Evolutionary conservation across 306 rosid genomes (phyloP), one percentile per base, ranked within the genome.

Genomic region (Begonia loranthoides): DNA sequence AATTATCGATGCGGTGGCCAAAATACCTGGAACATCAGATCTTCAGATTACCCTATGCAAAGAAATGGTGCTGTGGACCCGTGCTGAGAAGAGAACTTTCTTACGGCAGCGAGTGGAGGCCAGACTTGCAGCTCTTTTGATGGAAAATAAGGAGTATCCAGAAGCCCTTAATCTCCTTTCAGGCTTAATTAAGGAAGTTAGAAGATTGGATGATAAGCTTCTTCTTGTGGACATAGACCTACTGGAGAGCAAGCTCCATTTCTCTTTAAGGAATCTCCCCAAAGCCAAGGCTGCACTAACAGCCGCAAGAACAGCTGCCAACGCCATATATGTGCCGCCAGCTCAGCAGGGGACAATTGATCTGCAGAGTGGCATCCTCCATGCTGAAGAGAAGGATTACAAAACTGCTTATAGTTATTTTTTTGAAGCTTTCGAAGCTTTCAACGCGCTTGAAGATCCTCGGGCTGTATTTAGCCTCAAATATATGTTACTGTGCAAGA

Each of bases 31-130:
- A 38, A 82, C 97, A 40, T 73, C 94, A 61, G 83, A 84, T 67
- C 94, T 89, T 6, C 94, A 89, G 68, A 82, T 85, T 59, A 56
- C 83, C 55, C 81, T 89, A 8, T 85, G 97, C 69, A 89, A 78
- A 70, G 97, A 89, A 63, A 89, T 85, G 93, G 94, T 89, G 66
- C 94, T 65, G 45, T 89, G 95, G 95, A 82, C 97, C 50, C 95
- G 87, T 44, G 79, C 68, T 14, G 97, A 89, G 69, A 89, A 84
- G 73, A 77, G 95, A 55, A 89, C 97, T 17, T 89, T 89, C 62
- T 77, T 84, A 60, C 69, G 97, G 64, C 97, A 89, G 66, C 64
- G 95, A 51, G 95, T 89, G 61, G 97, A 89, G 71, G 93, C 97
- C 13, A 79, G 93, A 70, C 97, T 88, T 67, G 97, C 95, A 13